These are phyloP conservation scores for Diplotaxis tenuifolia DNA, from an alignment of 345 rosid genomes.

Conservation along the genomic window DNA sequence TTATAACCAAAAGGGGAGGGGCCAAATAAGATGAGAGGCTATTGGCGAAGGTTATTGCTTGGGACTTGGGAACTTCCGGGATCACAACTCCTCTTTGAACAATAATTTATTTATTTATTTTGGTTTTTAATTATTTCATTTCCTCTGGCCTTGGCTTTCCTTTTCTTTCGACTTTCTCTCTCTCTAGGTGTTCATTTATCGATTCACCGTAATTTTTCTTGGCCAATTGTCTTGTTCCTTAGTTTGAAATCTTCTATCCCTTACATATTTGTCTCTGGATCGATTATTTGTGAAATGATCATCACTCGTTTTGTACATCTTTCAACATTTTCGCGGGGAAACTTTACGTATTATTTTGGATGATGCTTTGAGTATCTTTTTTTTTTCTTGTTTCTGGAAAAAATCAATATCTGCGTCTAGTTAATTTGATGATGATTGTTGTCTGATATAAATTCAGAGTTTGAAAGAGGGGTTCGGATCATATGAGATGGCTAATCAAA, in stretches of 20 bases:
- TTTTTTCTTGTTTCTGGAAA: neutral
- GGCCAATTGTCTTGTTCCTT: neutral
- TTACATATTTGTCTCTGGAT: neutral
- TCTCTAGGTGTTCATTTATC: neutral
- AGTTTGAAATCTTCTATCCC: neutral
- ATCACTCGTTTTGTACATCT: neutral
- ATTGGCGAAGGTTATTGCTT: neutral
- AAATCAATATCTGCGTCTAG: neutral
- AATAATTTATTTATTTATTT: neutral
- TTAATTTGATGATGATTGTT: neutral
- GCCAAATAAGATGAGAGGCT: neutral
- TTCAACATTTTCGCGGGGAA: neutral
- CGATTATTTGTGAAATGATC: neutral
- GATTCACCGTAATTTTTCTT: neutral
- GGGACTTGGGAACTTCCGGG: neutral
- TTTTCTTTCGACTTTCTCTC: neutral
- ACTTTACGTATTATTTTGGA: neutral
- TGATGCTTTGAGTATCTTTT: neutral
- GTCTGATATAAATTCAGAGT: conserved; percentile 14
- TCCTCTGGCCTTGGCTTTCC: conserved; percentile 9
- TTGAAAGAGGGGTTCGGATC: conserved; percentile 7
- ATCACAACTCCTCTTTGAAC: neutral
- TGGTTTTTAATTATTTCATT: neutral
- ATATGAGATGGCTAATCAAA: conserved; percentile 61
- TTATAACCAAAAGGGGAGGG: neutral